Evolutionary conservation across 139 green algal species (phyloP).

Genomic region (Chlorokybus atmophyticus): DNA sequence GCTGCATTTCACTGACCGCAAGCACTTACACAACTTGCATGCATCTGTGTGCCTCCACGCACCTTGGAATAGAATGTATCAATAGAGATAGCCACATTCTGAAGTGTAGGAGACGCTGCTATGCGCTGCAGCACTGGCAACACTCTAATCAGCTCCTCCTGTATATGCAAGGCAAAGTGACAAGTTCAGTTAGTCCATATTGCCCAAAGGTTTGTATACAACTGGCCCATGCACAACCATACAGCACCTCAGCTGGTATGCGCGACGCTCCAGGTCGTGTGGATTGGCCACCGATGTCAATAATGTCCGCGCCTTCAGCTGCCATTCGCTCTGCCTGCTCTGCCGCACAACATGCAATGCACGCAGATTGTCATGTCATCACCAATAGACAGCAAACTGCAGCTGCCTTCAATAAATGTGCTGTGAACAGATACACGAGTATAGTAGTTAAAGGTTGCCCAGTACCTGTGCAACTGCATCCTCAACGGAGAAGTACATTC

Average conservation of each 20-base stretch:
- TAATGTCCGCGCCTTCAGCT: constrained; percentile 59
- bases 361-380: too few species aligned
- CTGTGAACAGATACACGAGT: too few species aligned
- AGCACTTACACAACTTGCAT: neutral
- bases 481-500: too few species aligned
- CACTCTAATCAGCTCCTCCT: neutral
- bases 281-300: constrained; percentile 91
- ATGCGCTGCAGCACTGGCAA: neutral
- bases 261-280: constrained; percentile 61
- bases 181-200: too few species aligned
- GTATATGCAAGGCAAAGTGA: neutral
- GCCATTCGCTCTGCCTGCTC: constrained; percentile 47
- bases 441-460: too few species aligned
- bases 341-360: too few species aligned
- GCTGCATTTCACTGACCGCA: neutral
- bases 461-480: too few species aligned
- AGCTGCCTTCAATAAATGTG: too few species aligned
- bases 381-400: too few species aligned
- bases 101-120: too few species aligned
- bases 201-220: too few species aligned
- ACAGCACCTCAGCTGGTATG: constrained; percentile 28
- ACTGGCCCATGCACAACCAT: too few species aligned
- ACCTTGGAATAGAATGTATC: neutral
- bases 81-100: neutral
- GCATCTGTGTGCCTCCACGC: neutral